These are phyloP conservation scores for Carpinus viminea DNA, from an alignment of 306 rosid species.

Conservation along the genomic window DNA sequence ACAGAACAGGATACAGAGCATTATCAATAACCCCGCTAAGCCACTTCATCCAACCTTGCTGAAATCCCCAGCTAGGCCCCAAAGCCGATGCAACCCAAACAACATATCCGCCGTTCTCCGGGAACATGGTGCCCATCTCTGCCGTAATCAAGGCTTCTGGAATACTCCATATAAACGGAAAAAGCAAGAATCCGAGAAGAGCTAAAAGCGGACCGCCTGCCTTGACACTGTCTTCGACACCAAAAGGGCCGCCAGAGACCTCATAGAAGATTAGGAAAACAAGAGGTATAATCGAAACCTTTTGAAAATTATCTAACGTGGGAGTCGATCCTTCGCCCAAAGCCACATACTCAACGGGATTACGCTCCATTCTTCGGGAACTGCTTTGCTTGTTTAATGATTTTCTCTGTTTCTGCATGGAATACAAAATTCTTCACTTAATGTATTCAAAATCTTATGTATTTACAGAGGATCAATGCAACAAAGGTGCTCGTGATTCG, in stretches of 20 bases:
- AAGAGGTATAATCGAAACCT: conserved; percentile 40
- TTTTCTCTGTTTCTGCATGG: conserved; percentile 12
- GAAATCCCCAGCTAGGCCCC: conserved; percentile 72
- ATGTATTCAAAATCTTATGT: no score
- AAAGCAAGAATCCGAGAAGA: conserved; percentile 51
- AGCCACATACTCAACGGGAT: conserved; percentile 17
- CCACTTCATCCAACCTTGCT: conserved; percentile 77
- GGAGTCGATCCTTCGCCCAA: conserved; percentile 24
- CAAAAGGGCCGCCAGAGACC: conserved; percentile 77
- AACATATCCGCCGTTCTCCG: conserved; percentile 70
- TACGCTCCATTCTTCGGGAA: conserved; percentile 29
- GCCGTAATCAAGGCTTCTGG: conserved; percentile 74
- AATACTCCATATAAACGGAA: conserved; percentile 64
- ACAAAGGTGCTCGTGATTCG: not conserved
- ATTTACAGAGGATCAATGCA: not conserved
- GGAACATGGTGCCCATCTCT: conserved; percentile 69
- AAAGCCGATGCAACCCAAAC: conserved; percentile 74
- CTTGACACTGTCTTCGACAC: conserved; percentile 59
- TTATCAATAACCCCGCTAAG: conserved; percentile 72
- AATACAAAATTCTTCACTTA: not conserved
- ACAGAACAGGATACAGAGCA: conserved; percentile 60
- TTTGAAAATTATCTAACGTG: conserved; percentile 13
- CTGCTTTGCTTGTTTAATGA: not conserved
- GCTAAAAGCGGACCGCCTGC: conserved; percentile 67
- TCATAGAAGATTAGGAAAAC: conserved; percentile 62